Evolutionary conservation across 176 grass and related monocot species (phyloP).

Genomic region (Ampelocalamus luodianensis): DNA sequence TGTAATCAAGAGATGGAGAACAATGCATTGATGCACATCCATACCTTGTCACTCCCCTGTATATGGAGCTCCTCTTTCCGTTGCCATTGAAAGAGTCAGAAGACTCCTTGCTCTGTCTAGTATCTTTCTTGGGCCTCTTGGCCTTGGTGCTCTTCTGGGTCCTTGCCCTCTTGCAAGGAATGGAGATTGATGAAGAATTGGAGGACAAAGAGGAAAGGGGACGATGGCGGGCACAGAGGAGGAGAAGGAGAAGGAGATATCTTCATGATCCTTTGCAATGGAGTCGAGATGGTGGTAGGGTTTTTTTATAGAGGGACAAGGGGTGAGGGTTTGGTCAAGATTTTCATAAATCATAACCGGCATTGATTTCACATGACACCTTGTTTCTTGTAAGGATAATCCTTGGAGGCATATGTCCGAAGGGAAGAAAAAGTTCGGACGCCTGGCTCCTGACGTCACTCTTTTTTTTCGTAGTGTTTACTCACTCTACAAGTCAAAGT

Average conservation of each 20-base stretch:
- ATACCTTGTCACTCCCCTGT: slow-evolving; percentile 93
- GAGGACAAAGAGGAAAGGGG: slow-evolving; percentile 52
- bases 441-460: too few species aligned
- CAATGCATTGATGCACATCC: not conserved
- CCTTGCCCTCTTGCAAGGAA: slow-evolving; percentile 12
- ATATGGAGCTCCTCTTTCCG: slow-evolving; percentile 85
- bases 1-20: not conserved
- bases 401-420: too few species aligned
- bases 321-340: not conserved
- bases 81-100: slow-evolving; percentile 33
- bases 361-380: slow-evolving; percentile 18
- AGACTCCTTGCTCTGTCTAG: slow-evolving; percentile 1
- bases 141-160: slow-evolving; percentile 30
- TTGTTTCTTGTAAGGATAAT: not conserved
- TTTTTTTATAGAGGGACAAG: slow-evolving; percentile 31
- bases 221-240: slow-evolving; percentile 28
- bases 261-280: slow-evolving; percentile 50
- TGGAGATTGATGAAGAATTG: slow-evolving; percentile 28
- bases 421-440: too few species aligned
- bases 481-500: too few species aligned
- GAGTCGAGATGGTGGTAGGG: slow-evolving; percentile 12
- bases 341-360: too few species aligned
- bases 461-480: too few species aligned
- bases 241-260: slow-evolving; percentile 21
- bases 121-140: slow-evolving; percentile 59